Evolutionary conservation across 169 alveolate genomes (phyloP).

Genomic region (Cystoisospora suis): DNA sequence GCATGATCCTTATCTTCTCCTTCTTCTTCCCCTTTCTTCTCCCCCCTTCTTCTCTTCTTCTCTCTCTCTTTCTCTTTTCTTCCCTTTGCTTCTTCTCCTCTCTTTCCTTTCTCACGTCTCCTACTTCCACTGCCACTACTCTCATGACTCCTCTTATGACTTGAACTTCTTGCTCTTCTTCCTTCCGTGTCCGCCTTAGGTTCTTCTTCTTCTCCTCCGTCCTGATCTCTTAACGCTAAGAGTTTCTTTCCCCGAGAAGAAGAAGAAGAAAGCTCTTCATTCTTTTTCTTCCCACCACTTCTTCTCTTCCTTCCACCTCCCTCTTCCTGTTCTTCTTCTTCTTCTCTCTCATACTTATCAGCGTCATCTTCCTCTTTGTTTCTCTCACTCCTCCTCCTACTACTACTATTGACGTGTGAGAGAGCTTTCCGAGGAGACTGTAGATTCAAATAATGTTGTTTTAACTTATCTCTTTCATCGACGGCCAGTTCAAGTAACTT

Average conservation of each 20-base stretch:
- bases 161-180: not conserved
- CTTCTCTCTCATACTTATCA: no score
- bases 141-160: no score
- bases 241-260: no score
- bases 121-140: not conserved
- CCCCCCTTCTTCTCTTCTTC: slow-evolving; percentile 2
- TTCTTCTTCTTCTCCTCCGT: not conserved
- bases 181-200: not conserved
- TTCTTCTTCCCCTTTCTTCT: not conserved
- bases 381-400: not conserved
- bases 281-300: no score
- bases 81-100: not conserved
- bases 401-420: not conserved
- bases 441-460: not conserved
- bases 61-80: not conserved
- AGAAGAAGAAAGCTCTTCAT: no score
- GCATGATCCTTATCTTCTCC: not conserved
- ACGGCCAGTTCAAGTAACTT: not conserved
- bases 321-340: not conserved
- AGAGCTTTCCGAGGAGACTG: no score
- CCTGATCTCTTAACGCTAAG: no score
- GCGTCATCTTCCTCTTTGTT: not conserved
- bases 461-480: not conserved
- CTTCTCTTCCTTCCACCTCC: not conserved
- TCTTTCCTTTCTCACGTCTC: not conserved